Evolutionary conservation across 345 rosid species (phyloP).

Genomic region (Lumnitzera littorea): DNA sequence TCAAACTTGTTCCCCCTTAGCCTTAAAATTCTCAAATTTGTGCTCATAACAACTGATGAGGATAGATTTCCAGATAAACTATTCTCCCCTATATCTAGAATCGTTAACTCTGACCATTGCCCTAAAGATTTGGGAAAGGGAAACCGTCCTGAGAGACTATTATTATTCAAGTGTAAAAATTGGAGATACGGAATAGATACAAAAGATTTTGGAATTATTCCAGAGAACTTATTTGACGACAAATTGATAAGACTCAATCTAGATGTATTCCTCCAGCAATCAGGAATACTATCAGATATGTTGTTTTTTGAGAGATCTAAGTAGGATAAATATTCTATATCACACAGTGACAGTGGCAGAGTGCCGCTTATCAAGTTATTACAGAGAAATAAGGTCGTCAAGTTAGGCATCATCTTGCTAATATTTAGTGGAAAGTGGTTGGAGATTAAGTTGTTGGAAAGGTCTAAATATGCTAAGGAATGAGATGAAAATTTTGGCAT

Average conservation of each 20-base stretch:
- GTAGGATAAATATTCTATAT: fast-evolving
- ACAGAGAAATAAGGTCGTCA: background rate
- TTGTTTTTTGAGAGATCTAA: background rate
- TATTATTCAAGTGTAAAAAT: background rate
- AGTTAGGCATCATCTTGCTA: background rate
- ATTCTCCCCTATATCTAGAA: too few relatives aligned
- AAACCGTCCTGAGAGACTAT: too few relatives aligned
- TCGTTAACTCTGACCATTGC: too few relatives aligned
- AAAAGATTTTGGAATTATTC: background rate
- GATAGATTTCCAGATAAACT: background rate
- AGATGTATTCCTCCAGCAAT: background rate
- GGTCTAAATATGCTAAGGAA: too few relatives aligned
- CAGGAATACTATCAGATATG: background rate
- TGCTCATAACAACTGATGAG: background rate
- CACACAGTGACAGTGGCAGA: constrained; percentile 1
- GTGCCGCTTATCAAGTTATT: background rate
- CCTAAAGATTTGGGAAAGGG: too few relatives aligned
- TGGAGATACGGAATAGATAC: fast-evolving
- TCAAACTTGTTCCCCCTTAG: background rate
- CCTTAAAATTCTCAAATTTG: background rate
- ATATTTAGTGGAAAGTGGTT: background rate
- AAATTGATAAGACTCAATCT: background rate
- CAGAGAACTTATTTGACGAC: background rate
- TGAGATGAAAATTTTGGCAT: too few relatives aligned
- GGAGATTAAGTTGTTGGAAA: too few relatives aligned